These are phyloP conservation scores for Conticribra weissflogii DNA, from an alignment of 108 stramenopile genomes.

Conservation along the genomic window DNA sequence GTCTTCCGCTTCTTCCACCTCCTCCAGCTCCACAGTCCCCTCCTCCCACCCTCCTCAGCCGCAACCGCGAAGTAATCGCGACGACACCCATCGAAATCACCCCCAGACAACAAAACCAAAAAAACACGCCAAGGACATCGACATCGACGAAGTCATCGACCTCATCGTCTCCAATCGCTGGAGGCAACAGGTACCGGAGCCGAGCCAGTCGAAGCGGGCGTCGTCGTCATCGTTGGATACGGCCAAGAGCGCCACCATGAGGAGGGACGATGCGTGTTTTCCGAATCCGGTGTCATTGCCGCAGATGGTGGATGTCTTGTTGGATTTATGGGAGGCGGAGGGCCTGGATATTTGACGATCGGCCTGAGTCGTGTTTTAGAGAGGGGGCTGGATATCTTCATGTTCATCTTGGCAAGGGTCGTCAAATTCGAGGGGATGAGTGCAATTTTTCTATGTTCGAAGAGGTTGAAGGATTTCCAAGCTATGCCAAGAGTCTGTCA, in stretches of 20 bases:
- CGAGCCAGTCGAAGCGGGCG: conserved; percentile 3
- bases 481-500: too few species aligned
- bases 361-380: background rate
- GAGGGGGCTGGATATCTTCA: too few species aligned
- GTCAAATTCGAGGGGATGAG: too few species aligned
- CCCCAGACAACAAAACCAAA: conserved; percentile 12
- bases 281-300: conserved; percentile 70
- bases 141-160: conserved; percentile 85
- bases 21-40: background rate
- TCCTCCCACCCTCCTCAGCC: conserved; percentile 2
- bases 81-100: too few species aligned
- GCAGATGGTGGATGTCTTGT: conserved; percentile 83
- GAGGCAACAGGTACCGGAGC: conserved; percentile 37
- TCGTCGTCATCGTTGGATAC: conserved; percentile 17
- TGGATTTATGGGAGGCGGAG: conserved; percentile 89
- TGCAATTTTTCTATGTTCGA: too few species aligned
- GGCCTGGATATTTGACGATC: conserved; percentile 68
- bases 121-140: conserved; percentile 42
- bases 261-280: conserved; percentile 55
- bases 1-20: background rate
- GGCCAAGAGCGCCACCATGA: conserved; percentile 12
- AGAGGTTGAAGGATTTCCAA: too few species aligned
- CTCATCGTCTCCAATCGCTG: conserved; percentile 72
- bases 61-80: too few species aligned
- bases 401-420: too few species aligned